A percentile compares a stretch with the other conserved stretches of the same genome.
phyloP scores from a whole-genome alignment of 768 basidiomycete species.

The Gymnopilus junonius region DNA sequence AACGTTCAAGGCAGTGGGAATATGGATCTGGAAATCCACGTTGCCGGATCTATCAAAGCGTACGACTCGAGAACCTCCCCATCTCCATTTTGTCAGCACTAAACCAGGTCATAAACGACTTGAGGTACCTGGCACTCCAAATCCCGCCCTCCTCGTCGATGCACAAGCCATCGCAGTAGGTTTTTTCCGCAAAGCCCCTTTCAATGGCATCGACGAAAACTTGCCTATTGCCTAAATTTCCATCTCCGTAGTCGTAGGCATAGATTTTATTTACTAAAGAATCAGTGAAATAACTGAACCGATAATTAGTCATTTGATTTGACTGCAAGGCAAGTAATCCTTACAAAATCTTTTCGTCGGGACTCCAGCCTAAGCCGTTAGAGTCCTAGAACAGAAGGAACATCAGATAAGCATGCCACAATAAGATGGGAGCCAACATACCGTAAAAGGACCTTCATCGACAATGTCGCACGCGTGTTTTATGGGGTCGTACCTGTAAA shows the following conservation, averaged over 20 bases:
- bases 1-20: slow-evolving; percentile 66
- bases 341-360: slow-evolving; percentile 64
- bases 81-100: slow-evolving; percentile 40
- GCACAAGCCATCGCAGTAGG: slow-evolving; percentile 70
- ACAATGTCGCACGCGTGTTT: slow-evolving; percentile 51
- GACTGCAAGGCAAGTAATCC: slow-evolving; percentile 18
- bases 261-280: slow-evolving; percentile 68
- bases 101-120: not conserved
- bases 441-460: slow-evolving; percentile 71
- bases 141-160: slow-evolving; percentile 64
- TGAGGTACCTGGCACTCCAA: slow-evolving; percentile 61
- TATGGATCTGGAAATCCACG: slow-evolving; percentile 58
- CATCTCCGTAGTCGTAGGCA: slow-evolving; percentile 67
- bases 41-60: slow-evolving; percentile 58
- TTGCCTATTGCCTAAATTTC: slow-evolving; percentile 59
- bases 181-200: slow-evolving; percentile 50
- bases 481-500: slow-evolving; percentile 63
- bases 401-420: slow-evolving; percentile 5
- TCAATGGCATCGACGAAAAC: slow-evolving; percentile 61
- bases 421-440: slow-evolving; percentile 29
- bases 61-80: slow-evolving; percentile 66
- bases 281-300: slow-evolving; percentile 70
- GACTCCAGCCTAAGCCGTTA: slow-evolving; percentile 70
- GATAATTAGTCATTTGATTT: slow-evolving; percentile 8
- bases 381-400: slow-evolving; percentile 47